phyloP scores from a whole-genome alignment of 2,329 filamentous ascomycete genomes.

The Talaromyces pinophilus region DNA sequence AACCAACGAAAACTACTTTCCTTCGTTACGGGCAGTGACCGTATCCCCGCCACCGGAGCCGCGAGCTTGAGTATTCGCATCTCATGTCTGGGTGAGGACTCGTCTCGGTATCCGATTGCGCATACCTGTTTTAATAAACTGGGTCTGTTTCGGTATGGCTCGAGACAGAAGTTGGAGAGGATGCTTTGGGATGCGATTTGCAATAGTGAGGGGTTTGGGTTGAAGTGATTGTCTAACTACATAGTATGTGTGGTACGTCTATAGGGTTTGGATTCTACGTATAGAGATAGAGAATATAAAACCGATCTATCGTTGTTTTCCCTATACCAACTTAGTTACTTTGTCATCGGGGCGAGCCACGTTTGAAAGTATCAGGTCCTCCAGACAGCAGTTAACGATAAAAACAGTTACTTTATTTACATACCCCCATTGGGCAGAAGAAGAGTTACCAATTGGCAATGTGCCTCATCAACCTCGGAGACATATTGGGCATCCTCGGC shows the following conservation, averaged over 20 bases:
- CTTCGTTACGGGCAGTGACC: conserved; percentile 88
- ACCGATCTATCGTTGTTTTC: background rate
- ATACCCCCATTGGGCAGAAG: background rate
- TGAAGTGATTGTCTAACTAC: conserved; percentile 60
- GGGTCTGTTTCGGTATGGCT: conserved; percentile 71
- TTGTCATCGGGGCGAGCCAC: background rate
- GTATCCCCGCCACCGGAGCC: conserved; percentile 84
- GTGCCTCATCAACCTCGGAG: background rate
- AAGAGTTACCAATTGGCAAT: too few relatives aligned
- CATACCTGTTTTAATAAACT: conserved; percentile 90
- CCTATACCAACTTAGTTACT: background rate
- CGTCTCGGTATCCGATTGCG: conserved; percentile 75
- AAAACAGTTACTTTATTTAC: background rate
- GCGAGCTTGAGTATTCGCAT: conserved; percentile 76
- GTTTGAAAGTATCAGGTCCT: background rate
- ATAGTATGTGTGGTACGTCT: background rate
- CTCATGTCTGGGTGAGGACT: conserved; percentile 72
- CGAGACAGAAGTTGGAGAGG: conserved; percentile 65
- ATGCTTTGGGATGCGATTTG: conserved; percentile 83
- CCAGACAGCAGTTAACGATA: background rate
- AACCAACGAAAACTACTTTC: conserved; percentile 77
- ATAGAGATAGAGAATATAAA: background rate
- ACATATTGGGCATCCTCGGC: background rate
- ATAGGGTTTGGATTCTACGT: background rate
- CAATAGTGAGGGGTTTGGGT: conserved; percentile 88